Evolutionary conservation across 306 rosid genomes (phyloP).

Genomic region (Quercus rubra): DNA sequence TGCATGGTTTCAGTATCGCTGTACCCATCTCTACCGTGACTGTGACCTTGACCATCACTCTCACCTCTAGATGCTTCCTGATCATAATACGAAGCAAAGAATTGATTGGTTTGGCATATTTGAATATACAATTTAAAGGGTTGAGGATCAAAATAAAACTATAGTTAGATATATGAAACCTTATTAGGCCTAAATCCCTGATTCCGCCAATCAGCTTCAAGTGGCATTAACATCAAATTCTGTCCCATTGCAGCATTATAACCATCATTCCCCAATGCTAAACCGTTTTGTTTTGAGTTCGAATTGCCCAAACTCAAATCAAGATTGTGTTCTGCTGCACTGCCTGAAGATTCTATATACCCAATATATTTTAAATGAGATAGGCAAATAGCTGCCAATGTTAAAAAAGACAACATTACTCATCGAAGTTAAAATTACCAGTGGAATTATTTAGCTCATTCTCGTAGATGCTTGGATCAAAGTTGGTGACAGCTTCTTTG

Average conservation of each 20-base stretch:
- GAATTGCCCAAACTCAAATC: slow-evolving; percentile 72
- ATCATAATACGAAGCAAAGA: slow-evolving; percentile 10
- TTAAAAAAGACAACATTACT: not conserved
- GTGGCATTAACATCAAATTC: slow-evolving; percentile 1
- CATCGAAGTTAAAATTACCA: slow-evolving; percentile 36
- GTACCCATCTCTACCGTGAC: slow-evolving; percentile 32
- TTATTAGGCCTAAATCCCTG: slow-evolving; percentile 31
- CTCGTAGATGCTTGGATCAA: slow-evolving; percentile 90
- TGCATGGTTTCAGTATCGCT: slow-evolving; percentile 47
- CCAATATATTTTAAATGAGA: not conserved
- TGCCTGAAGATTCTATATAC: slow-evolving; percentile 39
- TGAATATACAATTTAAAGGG: not conserved
- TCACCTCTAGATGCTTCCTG: slow-evolving; percentile 37
- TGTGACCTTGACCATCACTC: slow-evolving; percentile 27
- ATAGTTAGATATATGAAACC: slow-evolving; percentile 9
- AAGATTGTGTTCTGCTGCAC: slow-evolving; percentile 46
- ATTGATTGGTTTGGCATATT: not conserved
- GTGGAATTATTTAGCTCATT: slow-evolving; percentile 66
- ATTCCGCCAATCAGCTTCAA: slow-evolving; percentile 38
- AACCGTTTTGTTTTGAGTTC: slow-evolving; percentile 32
- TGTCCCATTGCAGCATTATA: slow-evolving; percentile 27
- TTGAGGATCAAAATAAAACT: not conserved
- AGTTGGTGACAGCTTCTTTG: slow-evolving; percentile 96
- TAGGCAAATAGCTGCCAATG: not conserved
- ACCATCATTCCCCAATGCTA: slow-evolving; percentile 25